Evolutionary conservation across 805 yeast genomes (phyloP).

Genomic region (Candida endomychidarum): DNA sequence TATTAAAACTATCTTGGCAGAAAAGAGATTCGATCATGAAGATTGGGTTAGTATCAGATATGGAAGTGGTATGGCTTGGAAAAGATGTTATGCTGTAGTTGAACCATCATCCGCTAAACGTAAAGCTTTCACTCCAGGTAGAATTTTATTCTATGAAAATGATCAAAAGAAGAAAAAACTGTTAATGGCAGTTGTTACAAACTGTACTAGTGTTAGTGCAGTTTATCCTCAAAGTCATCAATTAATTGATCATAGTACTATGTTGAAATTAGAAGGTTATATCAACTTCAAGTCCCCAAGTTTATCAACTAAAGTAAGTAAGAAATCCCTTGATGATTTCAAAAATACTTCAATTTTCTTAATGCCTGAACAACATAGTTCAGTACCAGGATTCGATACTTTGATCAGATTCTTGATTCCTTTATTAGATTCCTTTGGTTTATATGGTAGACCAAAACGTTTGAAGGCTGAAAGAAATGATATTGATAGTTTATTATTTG

Average conservation of each 20-base stretch:
- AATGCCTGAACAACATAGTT: slow-evolving; percentile 45
- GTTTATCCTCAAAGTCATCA: slow-evolving; percentile 86
- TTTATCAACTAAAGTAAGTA: slow-evolving; percentile 32
- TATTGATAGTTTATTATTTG: slow-evolving; percentile 41
- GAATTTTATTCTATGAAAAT: slow-evolving; percentile 76
- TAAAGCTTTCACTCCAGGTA: slow-evolving; percentile 54
- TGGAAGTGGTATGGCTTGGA: slow-evolving; percentile 98
- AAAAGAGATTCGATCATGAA: slow-evolving; percentile 81
- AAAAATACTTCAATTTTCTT: slow-evolving; percentile 43
- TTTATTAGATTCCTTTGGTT: slow-evolving; percentile 42
- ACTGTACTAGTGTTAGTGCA: slow-evolving; percentile 76
- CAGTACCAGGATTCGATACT: slow-evolving; percentile 52
- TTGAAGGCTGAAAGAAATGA: slow-evolving; percentile 44
- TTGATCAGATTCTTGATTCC: slow-evolving; percentile 44
- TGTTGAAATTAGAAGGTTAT: slow-evolving; percentile 85
- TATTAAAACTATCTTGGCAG: slow-evolving; percentile 80
- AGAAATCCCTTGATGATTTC: slow-evolving; percentile 31
- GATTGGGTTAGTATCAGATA: slow-evolving; percentile 95
- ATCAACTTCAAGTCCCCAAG: slow-evolving; percentile 55
- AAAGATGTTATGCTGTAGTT: slow-evolving; percentile 86
- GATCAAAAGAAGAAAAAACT: slow-evolving; percentile 70
- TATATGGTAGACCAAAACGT: slow-evolving; percentile 46
- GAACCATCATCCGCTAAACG: slow-evolving; percentile 61
- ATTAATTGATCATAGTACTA: slow-evolving; percentile 81
- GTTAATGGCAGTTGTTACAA: slow-evolving; percentile 76